A percentile compares a stretch with the other conserved stretches of the same genome.
phyloP scores from a whole-genome alignment of 2,329 filamentous ascomycete genomes.

The Proliferodiscus dingleyae region DNA sequence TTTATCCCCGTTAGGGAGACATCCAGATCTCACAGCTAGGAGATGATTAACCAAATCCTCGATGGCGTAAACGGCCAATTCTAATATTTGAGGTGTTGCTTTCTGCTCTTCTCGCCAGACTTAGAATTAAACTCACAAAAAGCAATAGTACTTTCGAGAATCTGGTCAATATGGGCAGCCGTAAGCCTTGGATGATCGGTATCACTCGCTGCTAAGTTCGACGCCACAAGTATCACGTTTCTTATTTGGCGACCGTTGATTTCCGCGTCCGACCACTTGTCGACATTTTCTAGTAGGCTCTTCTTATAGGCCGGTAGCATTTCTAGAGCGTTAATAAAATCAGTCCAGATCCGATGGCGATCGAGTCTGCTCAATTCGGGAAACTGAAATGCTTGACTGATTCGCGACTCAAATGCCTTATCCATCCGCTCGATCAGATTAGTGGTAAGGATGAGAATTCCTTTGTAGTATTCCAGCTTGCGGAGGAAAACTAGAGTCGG shows the following conservation, averaged over 20 bases:
- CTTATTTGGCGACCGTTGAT: slow-evolving; percentile 16
- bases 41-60: too few relatives aligned
- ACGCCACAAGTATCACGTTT: slow-evolving; percentile 7
- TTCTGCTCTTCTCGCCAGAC: too few relatives aligned
- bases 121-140: too few relatives aligned
- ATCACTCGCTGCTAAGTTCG: too few relatives aligned
- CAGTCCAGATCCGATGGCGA: slow-evolving; percentile 6
- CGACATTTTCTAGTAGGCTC: slow-evolving; percentile 1
- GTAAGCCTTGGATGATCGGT: too few relatives aligned
- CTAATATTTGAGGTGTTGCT: too few relatives aligned
- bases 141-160: too few relatives aligned
- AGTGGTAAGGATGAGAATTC: slow-evolving; percentile 28
- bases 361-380: slow-evolving; percentile 3
- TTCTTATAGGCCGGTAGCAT: slow-evolving; percentile 1
- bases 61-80: too few relatives aligned
- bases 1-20: too few relatives aligned
- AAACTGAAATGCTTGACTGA: slow-evolving; percentile 8
- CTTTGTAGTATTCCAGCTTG: slow-evolving; percentile 20
- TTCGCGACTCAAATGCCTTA: slow-evolving; percentile 12
- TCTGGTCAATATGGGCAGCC: too few relatives aligned
- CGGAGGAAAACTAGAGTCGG: slow-evolving; percentile 33
- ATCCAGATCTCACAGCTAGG: too few relatives aligned
- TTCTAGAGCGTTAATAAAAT: slow-evolving; percentile 5
- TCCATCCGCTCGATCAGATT: slow-evolving; percentile 12
- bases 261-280: slow-evolving; percentile 3